Conservation (phyloP, 1,284 basidiomycete genomes). For the Cerrena zonata region DNA sequence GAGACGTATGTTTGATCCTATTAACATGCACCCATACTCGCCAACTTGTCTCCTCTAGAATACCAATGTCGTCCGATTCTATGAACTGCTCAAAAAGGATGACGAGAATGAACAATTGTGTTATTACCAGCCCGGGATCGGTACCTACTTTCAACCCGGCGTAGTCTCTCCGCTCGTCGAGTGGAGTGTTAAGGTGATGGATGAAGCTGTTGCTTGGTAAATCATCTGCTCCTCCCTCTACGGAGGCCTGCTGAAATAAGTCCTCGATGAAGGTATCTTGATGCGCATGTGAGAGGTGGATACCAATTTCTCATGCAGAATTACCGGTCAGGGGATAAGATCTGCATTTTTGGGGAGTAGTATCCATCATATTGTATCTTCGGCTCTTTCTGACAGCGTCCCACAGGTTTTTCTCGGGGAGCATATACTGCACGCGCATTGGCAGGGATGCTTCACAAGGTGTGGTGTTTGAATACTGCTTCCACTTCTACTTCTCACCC, state of each 20-base stretch:
- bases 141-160: slow-evolving; percentile 45
- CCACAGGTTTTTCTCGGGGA: slow-evolving; percentile 34
- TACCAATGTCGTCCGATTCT: slow-evolving; percentile 38
- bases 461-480: slow-evolving; percentile 5
- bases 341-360: slow-evolving; percentile 48
- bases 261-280: slow-evolving; percentile 34
- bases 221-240: slow-evolving; percentile 21
- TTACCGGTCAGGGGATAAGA: slow-evolving; percentile 43
- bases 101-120: slow-evolving; percentile 32
- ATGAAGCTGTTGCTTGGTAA: slow-evolving; percentile 44
- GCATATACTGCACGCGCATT: slow-evolving; percentile 47
- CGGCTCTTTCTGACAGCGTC: not conserved
- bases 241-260: slow-evolving; percentile 7
- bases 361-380: not conserved
- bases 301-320: slow-evolving; percentile 65
- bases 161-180: slow-evolving; percentile 30
- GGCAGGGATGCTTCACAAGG: slow-evolving; percentile 38
- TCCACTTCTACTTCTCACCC: not conserved
- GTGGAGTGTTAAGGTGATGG: slow-evolving; percentile 36
- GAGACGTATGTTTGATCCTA: slow-evolving; percentile 27
- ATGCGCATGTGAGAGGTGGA: slow-evolving; percentile 51
- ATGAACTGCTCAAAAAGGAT: slow-evolving; percentile 34
- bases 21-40: not conserved
- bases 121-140: slow-evolving; percentile 40
- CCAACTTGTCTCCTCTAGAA: slow-evolving; percentile 28